Evolutionary conservation across 2,329 filamentous ascomycete genomes (phyloP).

Genomic region (Geosmithia morbida): DNA sequence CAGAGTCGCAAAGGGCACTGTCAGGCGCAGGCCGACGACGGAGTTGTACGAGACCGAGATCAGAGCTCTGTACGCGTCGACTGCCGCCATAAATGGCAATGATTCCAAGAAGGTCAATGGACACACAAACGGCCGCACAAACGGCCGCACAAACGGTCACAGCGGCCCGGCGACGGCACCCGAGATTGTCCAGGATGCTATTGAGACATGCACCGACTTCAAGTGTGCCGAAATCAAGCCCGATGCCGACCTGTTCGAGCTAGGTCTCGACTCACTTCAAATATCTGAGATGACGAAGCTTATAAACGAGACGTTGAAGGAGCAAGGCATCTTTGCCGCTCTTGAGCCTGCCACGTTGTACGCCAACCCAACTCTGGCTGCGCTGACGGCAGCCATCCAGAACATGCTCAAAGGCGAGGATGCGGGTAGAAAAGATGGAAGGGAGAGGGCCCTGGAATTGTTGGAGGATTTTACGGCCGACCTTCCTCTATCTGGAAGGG

Average conservation of each 20-base stretch:
- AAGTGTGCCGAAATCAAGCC: slow-evolving; percentile 6
- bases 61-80: slow-evolving; percentile 20
- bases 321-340: neutral
- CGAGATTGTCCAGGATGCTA: neutral
- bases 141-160: neutral
- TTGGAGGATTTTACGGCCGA: slow-evolving; percentile 5
- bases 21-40: slow-evolving; percentile 23
- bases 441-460: slow-evolving; percentile 12
- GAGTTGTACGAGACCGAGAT: slow-evolving; percentile 28
- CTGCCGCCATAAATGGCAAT: neutral
- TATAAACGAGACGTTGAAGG: neutral
- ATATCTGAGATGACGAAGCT: slow-evolving; percentile 10
- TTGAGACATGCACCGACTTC: slow-evolving; percentile 3
- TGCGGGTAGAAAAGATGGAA: slow-evolving; percentile 1
- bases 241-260: slow-evolving; percentile 20
- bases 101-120: neutral
- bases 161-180: neutral
- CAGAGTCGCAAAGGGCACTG: slow-evolving; percentile 28
- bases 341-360: slow-evolving; percentile 13
- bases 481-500: slow-evolving; percentile 7
- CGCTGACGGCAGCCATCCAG: slow-evolving; percentile 9
- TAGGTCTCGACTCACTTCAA: slow-evolving; percentile 24
- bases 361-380: slow-evolving; percentile 11
- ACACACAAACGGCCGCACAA: neutral
- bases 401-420: slow-evolving; percentile 4